These are phyloP conservation scores for Cladosporium sp. DNA, from an alignment of 2,329 filamentous ascomycete genomes.

Conservation along the genomic window DNA sequence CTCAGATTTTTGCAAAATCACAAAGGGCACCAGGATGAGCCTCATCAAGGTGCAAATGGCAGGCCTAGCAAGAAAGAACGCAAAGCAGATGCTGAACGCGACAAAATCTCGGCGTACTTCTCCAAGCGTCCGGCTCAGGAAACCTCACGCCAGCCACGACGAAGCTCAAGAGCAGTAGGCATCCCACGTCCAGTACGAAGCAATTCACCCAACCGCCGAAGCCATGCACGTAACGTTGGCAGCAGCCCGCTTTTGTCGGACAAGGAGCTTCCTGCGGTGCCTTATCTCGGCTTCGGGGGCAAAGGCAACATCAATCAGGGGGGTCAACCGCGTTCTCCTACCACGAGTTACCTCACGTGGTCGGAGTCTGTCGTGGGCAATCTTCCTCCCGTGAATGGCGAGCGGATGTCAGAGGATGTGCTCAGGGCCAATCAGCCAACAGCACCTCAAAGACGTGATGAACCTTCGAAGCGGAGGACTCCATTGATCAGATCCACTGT, in stretches of 20 bases:
- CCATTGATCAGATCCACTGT: no score
- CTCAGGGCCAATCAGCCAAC: no score
- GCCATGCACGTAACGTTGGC: neutral
- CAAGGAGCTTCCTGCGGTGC: slow-evolving; percentile 31
- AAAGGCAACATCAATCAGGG: slow-evolving; percentile 24
- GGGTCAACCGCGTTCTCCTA: neutral
- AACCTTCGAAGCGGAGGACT: no score
- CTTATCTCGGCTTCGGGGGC: slow-evolving; percentile 34
- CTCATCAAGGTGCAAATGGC: slow-evolving; percentile 15
- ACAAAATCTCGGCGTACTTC: slow-evolving; percentile 43
- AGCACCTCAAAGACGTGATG: no score
- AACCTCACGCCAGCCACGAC: slow-evolving; percentile 5
- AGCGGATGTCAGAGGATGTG: no score
- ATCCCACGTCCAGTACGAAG: no score
- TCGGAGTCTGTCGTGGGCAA: slow-evolving; percentile 33
- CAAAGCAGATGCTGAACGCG: slow-evolving; percentile 27
- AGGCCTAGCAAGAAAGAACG: slow-evolving; percentile 16
- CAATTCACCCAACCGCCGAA: no score
- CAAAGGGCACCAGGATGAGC: slow-evolving; percentile 23
- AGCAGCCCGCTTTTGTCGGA: slow-evolving; percentile 11
- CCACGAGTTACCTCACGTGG: slow-evolving; percentile 35
- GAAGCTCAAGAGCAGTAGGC: neutral
- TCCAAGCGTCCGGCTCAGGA: slow-evolving; percentile 19
- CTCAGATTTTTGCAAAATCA: slow-evolving; percentile 43
- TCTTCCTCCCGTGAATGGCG: neutral